A percentile compares a stretch with the other conserved stretches of the same genome.
Evolutionary conservation across 257 asterid species (phyloP).

Genomic region (Plantago elongata): DNA sequence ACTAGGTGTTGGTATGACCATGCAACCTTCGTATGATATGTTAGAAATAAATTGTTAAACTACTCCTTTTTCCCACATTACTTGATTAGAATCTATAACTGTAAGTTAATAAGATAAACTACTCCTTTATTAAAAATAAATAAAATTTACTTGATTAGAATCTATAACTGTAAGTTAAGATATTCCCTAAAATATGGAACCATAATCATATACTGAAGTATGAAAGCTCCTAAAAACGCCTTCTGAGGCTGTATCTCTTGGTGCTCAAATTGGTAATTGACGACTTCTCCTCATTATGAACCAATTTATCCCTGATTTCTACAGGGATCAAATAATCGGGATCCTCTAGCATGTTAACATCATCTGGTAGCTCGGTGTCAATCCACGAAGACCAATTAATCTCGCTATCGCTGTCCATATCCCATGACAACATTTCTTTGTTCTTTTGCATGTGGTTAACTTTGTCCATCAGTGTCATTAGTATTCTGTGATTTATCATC

Average conservation of each 20-base stretch:
- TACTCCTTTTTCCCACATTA: no score
- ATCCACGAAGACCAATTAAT: slow-evolving; percentile 65
- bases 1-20: no score
- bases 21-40: no score
- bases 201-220: no score
- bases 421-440: slow-evolving; percentile 21
- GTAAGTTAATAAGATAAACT: no score
- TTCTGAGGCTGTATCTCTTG: slow-evolving; percentile 58
- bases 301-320: slow-evolving; percentile 36
- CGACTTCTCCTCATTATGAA: slow-evolving; percentile 7
- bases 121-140: no score
- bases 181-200: no score
- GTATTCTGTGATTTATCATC: slow-evolving; percentile 57
- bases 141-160: no score
- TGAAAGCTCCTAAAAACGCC: slow-evolving; percentile 16
- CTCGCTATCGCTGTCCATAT: slow-evolving; percentile 48
- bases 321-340: slow-evolving; percentile 50
- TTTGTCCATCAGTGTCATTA: slow-evolving; percentile 50
- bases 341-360: slow-evolving; percentile 43
- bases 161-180: no score
- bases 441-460: slow-evolving; percentile 41
- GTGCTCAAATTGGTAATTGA: slow-evolving; percentile 23
- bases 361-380: slow-evolving; percentile 57
- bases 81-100: no score
- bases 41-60: no score